Conservation (phyloP, 2,329 filamentous ascomycete genomes). For the Aspergillus pseudoviridinutans region DNA sequence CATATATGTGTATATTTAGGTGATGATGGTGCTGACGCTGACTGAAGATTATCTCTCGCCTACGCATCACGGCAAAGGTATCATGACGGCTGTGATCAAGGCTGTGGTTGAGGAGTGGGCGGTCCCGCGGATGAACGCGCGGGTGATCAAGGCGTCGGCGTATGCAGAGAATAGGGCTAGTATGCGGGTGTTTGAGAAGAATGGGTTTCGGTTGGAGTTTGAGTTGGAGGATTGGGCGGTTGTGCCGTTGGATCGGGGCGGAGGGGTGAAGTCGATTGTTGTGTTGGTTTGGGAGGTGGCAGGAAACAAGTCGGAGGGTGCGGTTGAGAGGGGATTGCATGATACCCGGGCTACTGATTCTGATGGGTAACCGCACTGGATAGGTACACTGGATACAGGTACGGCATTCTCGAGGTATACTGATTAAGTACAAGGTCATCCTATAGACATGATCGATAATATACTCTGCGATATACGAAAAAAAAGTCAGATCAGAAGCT, state of each 20-base stretch:
- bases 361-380: not conserved
- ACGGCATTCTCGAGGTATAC: not conserved
- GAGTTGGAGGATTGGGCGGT: slow-evolving; percentile 17
- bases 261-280: slow-evolving; percentile 18
- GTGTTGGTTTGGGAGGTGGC: not conserved
- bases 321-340: not conserved
- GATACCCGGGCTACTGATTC: not conserved
- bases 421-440: not conserved
- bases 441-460: not conserved
- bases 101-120: slow-evolving; percentile 23
- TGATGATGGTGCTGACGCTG: too few relatives aligned
- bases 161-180: slow-evolving; percentile 25
- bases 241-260: slow-evolving; percentile 12
- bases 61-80: slow-evolving; percentile 24
- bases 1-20: not conserved
- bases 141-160: slow-evolving; percentile 14
- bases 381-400: not conserved
- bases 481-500: not conserved
- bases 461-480: not conserved
- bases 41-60: slow-evolving; percentile 20
- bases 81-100: slow-evolving; percentile 23
- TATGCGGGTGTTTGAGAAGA: slow-evolving; percentile 24
- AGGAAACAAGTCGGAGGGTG: not conserved
- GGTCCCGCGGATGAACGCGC: slow-evolving; percentile 27
- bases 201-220: slow-evolving; percentile 19